Evolutionary conservation across 768 basidiomycete genomes (phyloP).

Genomic region (Lactarius akahatsu): DNA sequence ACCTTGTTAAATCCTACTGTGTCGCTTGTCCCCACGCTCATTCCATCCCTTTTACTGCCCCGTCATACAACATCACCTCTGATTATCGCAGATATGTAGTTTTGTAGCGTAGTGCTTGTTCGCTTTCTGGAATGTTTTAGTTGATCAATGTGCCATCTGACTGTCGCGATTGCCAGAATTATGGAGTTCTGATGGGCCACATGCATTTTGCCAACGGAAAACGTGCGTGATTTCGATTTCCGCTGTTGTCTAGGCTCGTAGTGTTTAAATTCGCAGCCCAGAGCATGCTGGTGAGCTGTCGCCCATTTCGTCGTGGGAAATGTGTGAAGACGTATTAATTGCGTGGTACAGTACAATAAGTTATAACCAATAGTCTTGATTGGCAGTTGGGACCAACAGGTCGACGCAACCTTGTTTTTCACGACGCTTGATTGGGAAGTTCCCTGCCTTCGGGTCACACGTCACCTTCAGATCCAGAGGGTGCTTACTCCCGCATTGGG

Average conservation of each 20-base stretch:
- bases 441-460: background rate
- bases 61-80: slow-evolving; percentile 29
- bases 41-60: slow-evolving; percentile 14
- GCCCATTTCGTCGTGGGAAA: background rate
- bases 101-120: slow-evolving; percentile 37
- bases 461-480: background rate
- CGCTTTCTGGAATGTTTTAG: slow-evolving; percentile 27
- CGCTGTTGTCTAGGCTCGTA: background rate
- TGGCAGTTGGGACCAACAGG: background rate
- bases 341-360: background rate
- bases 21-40: slow-evolving; percentile 13
- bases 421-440: background rate
- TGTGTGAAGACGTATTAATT: background rate
- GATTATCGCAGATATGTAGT: slow-evolving; percentile 34
- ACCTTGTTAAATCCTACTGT: slow-evolving; percentile 11
- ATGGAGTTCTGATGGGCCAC: slow-evolving; percentile 4
- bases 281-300: background rate
- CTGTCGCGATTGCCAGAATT: slow-evolving; percentile 4
- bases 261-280: background rate
- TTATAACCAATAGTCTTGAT: background rate
- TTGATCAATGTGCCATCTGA: slow-evolving; percentile 13
- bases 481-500: background rate
- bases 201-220: slow-evolving; percentile 3
- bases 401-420: slow-evolving; percentile 1
- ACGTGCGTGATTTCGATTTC: slow-evolving; percentile 8